Conservation (phyloP, 805 yeast species). For the Candida ovalis region DNA sequence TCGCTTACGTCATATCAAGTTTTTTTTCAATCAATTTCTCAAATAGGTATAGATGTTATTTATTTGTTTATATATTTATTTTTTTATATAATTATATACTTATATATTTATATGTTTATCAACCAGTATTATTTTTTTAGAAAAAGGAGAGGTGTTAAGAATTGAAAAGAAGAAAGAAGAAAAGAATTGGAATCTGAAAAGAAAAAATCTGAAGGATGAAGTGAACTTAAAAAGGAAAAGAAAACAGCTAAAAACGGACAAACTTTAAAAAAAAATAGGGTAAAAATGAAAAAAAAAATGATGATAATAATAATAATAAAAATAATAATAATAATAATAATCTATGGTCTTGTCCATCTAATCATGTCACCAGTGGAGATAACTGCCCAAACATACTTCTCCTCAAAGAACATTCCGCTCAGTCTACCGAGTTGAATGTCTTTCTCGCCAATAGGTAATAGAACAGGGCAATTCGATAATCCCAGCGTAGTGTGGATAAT, state of each 20-base stretch:
- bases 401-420: conserved; percentile 29
- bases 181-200: too few species aligned
- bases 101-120: too few species aligned
- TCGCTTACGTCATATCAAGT: too few species aligned
- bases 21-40: too few species aligned
- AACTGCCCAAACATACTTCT: conserved; percentile 35
- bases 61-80: too few species aligned
- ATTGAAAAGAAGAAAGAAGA: too few species aligned
- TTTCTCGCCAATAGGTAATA: conserved; percentile 33
- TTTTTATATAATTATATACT: too few species aligned
- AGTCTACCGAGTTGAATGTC: conserved; percentile 32
- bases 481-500: conserved; percentile 25
- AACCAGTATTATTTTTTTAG: too few species aligned
- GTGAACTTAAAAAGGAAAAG: neutral
- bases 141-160: too few species aligned
- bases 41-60: too few species aligned
- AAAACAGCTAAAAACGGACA: neutral
- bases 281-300: neutral
- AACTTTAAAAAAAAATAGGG: neutral
- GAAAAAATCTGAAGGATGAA: neutral
- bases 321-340: neutral
- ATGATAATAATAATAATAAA: neutral
- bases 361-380: conserved; percentile 35
- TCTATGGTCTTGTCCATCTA: conserved; percentile 35
- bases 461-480: conserved; percentile 24